Conservation (phyloP, 768 basidiomycete genomes). For the Amanita rubescens region DNA sequence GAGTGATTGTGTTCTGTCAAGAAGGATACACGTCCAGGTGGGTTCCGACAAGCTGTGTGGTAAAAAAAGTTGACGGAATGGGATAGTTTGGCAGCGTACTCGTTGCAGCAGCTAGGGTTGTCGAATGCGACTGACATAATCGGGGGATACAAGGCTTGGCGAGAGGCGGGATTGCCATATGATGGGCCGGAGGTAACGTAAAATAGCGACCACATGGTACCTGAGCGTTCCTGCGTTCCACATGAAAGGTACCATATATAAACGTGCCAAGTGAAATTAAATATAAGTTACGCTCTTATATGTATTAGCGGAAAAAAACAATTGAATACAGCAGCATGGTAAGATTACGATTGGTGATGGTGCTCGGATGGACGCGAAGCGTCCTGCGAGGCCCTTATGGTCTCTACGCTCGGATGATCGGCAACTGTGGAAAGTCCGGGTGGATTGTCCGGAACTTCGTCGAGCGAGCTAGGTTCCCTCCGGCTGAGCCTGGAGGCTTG, state of each 20-base stretch:
- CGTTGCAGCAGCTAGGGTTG: slow-evolving; percentile 63
- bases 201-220: too few relatives aligned
- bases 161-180: slow-evolving; percentile 55
- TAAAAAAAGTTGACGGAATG: neutral
- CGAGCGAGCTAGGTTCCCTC: slow-evolving; percentile 13
- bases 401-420: neutral
- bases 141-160: slow-evolving; percentile 72
- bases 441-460: neutral
- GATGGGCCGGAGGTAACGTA: slow-evolving; percentile 15
- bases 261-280: neutral
- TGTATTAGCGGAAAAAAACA: neutral
- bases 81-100: slow-evolving; percentile 57
- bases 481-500: slow-evolving; percentile 15
- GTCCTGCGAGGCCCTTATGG: neutral
- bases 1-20: slow-evolving; percentile 69
- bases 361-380: neutral
- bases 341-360: neutral
- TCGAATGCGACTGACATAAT: slow-evolving; percentile 72
- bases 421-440: neutral
- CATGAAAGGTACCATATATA: neutral
- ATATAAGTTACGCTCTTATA: slow-evolving; percentile 2
- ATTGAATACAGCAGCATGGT: neutral
- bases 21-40: slow-evolving; percentile 60
- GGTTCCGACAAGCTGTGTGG: neutral
- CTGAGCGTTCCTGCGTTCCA: neutral